Evolutionary conservation across 345 rosid genomes (phyloP).

Genomic region (Carallia brachiata): DNA sequence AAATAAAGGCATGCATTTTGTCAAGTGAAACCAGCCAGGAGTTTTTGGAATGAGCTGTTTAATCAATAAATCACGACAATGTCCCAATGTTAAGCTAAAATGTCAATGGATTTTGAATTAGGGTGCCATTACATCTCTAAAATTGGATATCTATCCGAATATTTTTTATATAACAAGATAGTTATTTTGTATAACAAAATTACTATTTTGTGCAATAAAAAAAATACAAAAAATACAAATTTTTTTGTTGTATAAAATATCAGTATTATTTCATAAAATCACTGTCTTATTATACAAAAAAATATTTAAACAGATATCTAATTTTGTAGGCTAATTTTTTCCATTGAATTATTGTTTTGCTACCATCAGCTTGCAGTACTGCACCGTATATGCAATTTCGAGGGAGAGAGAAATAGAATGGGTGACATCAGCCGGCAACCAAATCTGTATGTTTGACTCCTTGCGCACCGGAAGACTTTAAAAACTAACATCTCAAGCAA

Average conservation of each 20-base stretch:
- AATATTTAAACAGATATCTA: background rate
- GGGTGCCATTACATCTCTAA: no score
- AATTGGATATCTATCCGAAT: no score
- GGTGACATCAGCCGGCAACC: conserved; percentile 41
- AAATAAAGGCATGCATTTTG: background rate
- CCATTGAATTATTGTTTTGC: background rate
- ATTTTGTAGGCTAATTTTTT: no score
- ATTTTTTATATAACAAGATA: no score
- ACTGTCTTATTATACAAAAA: no score
- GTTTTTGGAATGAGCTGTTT: conserved; percentile 33
- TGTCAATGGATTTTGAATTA: conserved; percentile 28
- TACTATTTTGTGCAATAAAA: no score
- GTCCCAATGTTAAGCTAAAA: conserved; percentile 18
- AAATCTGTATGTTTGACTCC: conserved; percentile 36
- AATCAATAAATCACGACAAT: conserved; percentile 9
- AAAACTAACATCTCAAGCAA: no score
- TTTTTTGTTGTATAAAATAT: no score
- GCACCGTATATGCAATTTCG: conserved; percentile 17
- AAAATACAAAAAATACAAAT: no score
- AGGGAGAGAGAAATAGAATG: conserved; percentile 11
- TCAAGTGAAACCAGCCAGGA: background rate
- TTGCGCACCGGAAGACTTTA: conserved; percentile 7
- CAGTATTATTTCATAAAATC: no score
- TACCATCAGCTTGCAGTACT: conserved; percentile 4
- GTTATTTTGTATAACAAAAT: no score